Percentiles rank a stretch among this genome's conserved stretches.
Evolutionary conservation across 768 basidiomycete genomes (phyloP).

Genomic region (Candolleomyces eurysporus): DNA sequence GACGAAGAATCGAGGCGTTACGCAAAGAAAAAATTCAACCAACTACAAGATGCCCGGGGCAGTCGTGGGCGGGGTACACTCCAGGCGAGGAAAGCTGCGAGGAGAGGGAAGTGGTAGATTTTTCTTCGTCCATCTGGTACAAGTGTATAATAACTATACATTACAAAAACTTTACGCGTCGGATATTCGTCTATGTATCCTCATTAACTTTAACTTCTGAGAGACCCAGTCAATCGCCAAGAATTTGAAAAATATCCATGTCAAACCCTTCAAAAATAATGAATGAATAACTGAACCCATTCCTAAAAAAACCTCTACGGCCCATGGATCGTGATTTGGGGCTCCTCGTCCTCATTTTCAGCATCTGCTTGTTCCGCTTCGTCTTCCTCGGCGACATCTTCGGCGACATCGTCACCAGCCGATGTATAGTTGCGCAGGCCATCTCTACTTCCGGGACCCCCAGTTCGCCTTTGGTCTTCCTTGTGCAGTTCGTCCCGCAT

Average conservation of each 20-base stretch:
- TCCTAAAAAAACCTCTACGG: neutral
- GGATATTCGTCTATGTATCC: too few relatives aligned
- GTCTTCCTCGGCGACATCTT: slow-evolving; percentile 29
- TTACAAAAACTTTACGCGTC: too few relatives aligned
- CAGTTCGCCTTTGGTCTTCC: slow-evolving; percentile 54
- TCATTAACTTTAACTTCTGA: too few relatives aligned
- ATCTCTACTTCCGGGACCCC: slow-evolving; percentile 30
- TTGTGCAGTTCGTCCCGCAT: slow-evolving; percentile 77
- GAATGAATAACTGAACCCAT: too few relatives aligned
- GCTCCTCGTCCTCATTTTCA: slow-evolving; percentile 28
- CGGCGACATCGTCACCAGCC: slow-evolving; percentile 19
- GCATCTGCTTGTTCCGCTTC: slow-evolving; percentile 18
- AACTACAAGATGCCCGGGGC: slow-evolving; percentile 65
- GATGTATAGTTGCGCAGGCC: slow-evolving; percentile 22
- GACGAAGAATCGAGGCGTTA: slow-evolving; percentile 85
- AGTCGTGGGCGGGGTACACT: slow-evolving; percentile 71
- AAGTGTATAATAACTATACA: too few relatives aligned
- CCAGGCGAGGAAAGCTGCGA: slow-evolving; percentile 58
- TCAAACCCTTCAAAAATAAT: too few relatives aligned
- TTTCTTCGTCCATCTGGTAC: neutral
- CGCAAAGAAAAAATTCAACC: slow-evolving; percentile 89
- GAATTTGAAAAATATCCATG: too few relatives aligned
- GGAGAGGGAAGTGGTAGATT: slow-evolving; percentile 68
- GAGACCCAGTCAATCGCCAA: too few relatives aligned
- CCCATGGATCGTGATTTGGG: slow-evolving; percentile 4